A percentile compares a stretch with the other conserved stretches of the same genome.
These are phyloP conservation scores for Protostelium mycophagum DNA, from an alignment of 78 protist genomes.

Conservation along the genomic window DNA sequence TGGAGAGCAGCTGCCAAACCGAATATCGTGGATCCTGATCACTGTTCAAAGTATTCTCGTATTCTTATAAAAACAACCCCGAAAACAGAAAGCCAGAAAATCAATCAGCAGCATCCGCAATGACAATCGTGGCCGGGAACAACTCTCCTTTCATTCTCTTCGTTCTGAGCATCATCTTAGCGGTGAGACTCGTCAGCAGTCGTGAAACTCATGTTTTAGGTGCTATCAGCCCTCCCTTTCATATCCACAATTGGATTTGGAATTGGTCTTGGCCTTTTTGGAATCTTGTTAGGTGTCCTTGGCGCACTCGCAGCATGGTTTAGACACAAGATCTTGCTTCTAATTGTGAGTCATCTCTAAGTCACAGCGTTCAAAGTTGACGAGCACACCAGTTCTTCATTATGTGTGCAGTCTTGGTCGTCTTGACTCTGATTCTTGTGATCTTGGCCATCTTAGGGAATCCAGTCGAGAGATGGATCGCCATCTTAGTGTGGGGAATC, in stretches of 20 bases:
- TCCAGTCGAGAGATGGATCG: neutral
- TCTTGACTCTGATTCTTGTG: neutral
- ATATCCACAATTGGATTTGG: neutral
- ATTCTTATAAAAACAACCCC: no score
- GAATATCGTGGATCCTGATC: no score
- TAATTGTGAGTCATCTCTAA: neutral
- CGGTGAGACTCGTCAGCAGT: no score
- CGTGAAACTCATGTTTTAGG: no score
- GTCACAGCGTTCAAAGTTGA: no score
- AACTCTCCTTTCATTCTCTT: neutral
- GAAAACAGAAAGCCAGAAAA: no score
- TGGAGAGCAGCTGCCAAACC: no score
- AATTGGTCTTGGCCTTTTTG: neutral
- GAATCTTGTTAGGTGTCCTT: neutral
- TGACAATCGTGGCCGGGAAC: neutral
- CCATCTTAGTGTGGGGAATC: neutral
- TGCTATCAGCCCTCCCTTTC: no score
- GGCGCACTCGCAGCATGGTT: neutral
- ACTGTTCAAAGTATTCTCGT: no score
- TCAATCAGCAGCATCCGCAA: no score
- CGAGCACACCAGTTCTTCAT: neutral
- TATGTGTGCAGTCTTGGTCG: neutral
- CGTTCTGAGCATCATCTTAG: neutral
- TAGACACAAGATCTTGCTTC: neutral
- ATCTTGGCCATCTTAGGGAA: neutral